phyloP scores from a whole-genome alignment of 805 yeast species.

The Wickerhamiella dianesei region DNA sequence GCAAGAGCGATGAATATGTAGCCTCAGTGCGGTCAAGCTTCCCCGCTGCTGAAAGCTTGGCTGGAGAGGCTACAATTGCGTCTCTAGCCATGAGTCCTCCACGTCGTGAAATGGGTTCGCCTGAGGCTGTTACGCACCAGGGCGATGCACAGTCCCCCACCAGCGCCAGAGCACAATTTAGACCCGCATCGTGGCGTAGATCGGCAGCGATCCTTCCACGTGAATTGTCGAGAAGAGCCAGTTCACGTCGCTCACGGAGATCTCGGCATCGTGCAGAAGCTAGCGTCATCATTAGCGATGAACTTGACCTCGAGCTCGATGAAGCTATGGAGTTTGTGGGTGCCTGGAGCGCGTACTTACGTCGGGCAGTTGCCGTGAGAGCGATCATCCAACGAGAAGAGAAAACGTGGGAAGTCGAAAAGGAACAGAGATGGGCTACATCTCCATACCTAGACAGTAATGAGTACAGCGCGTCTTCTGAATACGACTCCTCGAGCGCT shows the following conservation, averaged over 20 bases:
- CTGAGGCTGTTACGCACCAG: neutral
- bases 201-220: conserved; percentile 8
- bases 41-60: no score
- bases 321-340: conserved; percentile 22
- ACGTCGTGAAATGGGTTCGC: neutral
- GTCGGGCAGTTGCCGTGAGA: conserved; percentile 23
- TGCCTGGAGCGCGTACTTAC: conserved; percentile 24
- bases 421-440: conserved; percentile 11
- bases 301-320: conserved; percentile 13
- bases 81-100: neutral
- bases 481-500: neutral
- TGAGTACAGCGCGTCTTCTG: neutral
- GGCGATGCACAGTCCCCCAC: conserved; percentile 1
- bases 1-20: neutral
- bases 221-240: neutral
- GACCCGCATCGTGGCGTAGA: conserved; percentile 16
- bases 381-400: conserved; percentile 15
- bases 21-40: no score
- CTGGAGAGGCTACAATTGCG: neutral
- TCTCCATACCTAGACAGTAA: neutral
- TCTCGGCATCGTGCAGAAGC: neutral
- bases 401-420: conserved; percentile 5
- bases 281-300: neutral
- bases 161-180: conserved; percentile 12
- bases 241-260: neutral